Evolutionary conservation across 129 eudicot genomes (phyloP).

Genomic region (Pseudognaphalium luteoalbum): DNA sequence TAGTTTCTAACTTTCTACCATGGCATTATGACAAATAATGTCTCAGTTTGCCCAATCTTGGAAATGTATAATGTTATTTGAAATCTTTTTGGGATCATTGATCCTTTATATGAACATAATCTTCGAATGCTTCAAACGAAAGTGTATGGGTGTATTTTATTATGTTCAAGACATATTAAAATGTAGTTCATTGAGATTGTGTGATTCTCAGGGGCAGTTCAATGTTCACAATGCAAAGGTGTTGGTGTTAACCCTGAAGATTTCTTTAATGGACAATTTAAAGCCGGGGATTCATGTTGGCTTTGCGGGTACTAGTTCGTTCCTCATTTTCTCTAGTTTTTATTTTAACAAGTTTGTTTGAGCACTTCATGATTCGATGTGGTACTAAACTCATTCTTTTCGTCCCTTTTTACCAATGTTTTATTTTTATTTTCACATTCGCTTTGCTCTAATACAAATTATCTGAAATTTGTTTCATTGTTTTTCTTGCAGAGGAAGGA

Average conservation of each 20-base stretch:
- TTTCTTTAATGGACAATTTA: slow-evolving; percentile 77
- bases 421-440: background rate
- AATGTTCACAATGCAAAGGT: slow-evolving; percentile 81
- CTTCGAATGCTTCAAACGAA: background rate
- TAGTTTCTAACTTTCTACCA: background rate
- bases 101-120: background rate
- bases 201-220: slow-evolving; percentile 49
- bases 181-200: background rate
- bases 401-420: background rate
- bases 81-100: background rate
- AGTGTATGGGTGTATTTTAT: background rate
- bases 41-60: background rate
- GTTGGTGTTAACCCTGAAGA: slow-evolving; percentile 69
- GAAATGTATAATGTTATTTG: background rate
- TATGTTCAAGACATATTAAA: background rate
- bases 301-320: slow-evolving; percentile 72
- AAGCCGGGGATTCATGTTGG: slow-evolving; percentile 90
- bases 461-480: background rate
- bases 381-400: background rate
- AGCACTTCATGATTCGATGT: too few relatives aligned
- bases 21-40: background rate
- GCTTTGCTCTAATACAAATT: background rate
- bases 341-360: background rate
- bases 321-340: background rate
- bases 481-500: slow-evolving; percentile 57